These are phyloP conservation scores for Panaeolus cyanescens DNA, from an alignment of 768 basidiomycete species.

Conservation along the genomic window DNA sequence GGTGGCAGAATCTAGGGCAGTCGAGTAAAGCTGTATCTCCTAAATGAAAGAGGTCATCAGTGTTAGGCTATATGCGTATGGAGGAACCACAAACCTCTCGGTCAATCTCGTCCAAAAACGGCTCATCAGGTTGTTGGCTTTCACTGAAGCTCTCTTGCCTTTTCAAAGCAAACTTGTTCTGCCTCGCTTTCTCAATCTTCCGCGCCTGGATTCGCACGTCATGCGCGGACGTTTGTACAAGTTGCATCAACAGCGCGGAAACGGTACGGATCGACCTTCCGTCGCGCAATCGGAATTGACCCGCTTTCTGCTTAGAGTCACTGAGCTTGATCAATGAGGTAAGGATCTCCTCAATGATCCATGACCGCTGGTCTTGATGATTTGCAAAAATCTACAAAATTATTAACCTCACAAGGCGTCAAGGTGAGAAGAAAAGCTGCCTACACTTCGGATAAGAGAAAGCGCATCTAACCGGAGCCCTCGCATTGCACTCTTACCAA, in stretches of 20 bases:
- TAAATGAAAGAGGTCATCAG: constrained; percentile 22
- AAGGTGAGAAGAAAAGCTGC: constrained; percentile 23
- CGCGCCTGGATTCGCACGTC: constrained; percentile 77
- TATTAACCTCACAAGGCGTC: not conserved
- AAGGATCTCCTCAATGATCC: constrained; percentile 98
- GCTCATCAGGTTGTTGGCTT: constrained; percentile 39
- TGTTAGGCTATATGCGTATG: no score
- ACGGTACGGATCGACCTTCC: constrained; percentile 92
- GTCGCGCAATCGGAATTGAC: constrained; percentile 85
- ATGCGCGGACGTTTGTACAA: constrained; percentile 94
- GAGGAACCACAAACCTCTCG: constrained; percentile 54
- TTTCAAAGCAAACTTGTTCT: constrained; percentile 59
- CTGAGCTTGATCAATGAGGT: constrained; percentile 88
- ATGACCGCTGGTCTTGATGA: constrained; percentile 86
- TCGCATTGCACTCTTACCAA: constrained; percentile 81
- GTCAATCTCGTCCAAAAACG: constrained; percentile 70
- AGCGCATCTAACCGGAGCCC: constrained; percentile 81
- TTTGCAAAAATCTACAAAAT: constrained; percentile 80
- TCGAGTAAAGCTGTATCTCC: constrained; percentile 73
- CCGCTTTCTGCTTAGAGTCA: constrained; percentile 86
- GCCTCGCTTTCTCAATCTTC: constrained; percentile 61
- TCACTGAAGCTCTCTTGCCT: constrained; percentile 66
- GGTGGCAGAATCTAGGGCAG: constrained; percentile 78
- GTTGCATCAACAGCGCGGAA: constrained; percentile 89
- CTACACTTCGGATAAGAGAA: constrained; percentile 81